phyloP scores from a whole-genome alignment of 192 early-diverging fungal species.

The Mortierella antarctica region DNA sequence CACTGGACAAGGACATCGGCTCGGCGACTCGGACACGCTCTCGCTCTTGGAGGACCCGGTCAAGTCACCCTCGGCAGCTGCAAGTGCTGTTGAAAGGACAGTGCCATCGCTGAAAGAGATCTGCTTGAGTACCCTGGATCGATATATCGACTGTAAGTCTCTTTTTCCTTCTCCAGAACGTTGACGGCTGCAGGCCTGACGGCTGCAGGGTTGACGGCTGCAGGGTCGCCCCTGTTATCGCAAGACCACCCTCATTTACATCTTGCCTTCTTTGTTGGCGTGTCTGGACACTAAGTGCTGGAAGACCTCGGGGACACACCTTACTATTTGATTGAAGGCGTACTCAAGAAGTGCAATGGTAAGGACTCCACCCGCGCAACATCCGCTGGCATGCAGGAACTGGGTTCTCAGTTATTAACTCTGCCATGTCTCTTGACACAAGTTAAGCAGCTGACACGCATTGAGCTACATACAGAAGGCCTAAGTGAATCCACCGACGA shows the following conservation, averaged over 20 bases:
- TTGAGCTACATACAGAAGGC: conserved; percentile 42
- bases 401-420: background rate
- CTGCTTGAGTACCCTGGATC: conserved; percentile 37
- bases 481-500: conserved; percentile 34
- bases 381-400: background rate
- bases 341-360: conserved; percentile 46
- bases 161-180: background rate
- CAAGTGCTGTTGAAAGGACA: background rate
- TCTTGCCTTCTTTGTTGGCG: background rate
- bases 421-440: background rate
- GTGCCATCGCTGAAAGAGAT: conserved; percentile 38
- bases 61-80: background rate
- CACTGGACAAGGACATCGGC: conserved; percentile 28
- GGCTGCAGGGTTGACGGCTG: background rate
- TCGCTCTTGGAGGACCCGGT: background rate
- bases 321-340: conserved; percentile 49
- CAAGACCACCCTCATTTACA: background rate
- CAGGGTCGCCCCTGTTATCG: background rate
- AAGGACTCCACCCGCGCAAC: background rate
- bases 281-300: conserved; percentile 15
- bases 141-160: conserved; percentile 42
- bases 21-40: conserved; percentile 12
- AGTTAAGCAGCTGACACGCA: conserved; percentile 44
- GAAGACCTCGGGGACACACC: conserved; percentile 49
- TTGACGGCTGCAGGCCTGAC: background rate